Evolutionary conservation across 129 eudicot genomes (phyloP).

Genomic region (Artemisia tridentata): DNA sequence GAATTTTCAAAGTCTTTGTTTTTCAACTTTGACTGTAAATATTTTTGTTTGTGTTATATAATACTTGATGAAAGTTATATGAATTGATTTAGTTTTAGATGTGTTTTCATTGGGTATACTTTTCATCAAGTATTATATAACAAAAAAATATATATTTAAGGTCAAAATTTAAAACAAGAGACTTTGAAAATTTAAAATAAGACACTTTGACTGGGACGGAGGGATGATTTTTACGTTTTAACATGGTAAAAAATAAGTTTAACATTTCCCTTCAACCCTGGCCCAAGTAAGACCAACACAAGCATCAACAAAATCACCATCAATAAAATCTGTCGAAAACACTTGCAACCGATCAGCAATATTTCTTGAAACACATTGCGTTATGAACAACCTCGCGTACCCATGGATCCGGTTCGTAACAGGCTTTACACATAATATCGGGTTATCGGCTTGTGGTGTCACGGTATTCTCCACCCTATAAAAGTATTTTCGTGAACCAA

Average conservation of each 20-base stretch:
- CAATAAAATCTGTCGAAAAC: slow-evolving; percentile 3
- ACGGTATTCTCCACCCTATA: slow-evolving; percentile 96
- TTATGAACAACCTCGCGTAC: slow-evolving; percentile 13
- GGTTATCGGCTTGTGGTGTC: slow-evolving; percentile 73
- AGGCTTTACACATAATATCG: slow-evolving; percentile 83
- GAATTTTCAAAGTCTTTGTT: too few species aligned
- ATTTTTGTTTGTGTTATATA: too few species aligned
- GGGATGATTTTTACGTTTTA: too few species aligned
- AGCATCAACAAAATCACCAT: slow-evolving; percentile 14
- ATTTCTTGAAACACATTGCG: background rate
- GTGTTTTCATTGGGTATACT: too few species aligned
- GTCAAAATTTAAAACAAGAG: too few species aligned
- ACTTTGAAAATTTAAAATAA: too few species aligned
- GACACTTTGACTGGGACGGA: too few species aligned
- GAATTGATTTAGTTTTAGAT: too few species aligned
- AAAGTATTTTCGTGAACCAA: slow-evolving; percentile 55
- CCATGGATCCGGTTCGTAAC: slow-evolving; percentile 81
- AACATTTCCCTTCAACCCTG: slow-evolving; percentile 19
- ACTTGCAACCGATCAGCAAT: background rate
- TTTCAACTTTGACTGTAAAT: too few species aligned
- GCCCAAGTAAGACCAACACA: slow-evolving; percentile 6
- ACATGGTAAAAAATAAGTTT: background rate
- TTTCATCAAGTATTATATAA: too few species aligned
- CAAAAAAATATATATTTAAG: too few species aligned
- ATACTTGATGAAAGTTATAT: too few species aligned